Evolutionary conservation across 2,329 filamentous ascomycete species (phyloP).

Genomic region (Clonostachys rosea): DNA sequence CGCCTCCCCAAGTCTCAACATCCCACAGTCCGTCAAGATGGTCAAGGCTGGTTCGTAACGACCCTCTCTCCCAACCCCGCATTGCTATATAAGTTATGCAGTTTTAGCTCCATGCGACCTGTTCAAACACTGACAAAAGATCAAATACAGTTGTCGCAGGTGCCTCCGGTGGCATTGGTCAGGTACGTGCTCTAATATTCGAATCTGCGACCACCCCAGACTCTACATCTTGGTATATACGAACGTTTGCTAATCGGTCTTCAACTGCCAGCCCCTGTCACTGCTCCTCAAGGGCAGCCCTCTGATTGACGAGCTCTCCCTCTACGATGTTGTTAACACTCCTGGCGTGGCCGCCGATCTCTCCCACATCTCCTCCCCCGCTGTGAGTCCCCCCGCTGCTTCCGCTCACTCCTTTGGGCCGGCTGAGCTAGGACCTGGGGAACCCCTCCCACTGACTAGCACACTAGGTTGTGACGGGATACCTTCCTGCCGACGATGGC

Average conservation of each 20-base stretch:
- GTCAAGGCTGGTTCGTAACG: slow-evolving; percentile 54
- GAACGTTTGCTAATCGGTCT: neutral
- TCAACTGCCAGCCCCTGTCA: slow-evolving; percentile 70
- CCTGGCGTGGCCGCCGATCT: slow-evolving; percentile 94
- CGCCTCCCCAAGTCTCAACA: neutral
- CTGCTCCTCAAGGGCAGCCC: slow-evolving; percentile 91
- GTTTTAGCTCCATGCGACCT: slow-evolving; percentile 1
- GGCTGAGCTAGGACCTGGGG: neutral
- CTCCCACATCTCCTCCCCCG: slow-evolving; percentile 91
- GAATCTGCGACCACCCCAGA: neutral
- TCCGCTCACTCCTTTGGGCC: neutral
- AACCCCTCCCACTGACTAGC: slow-evolving; percentile 17
- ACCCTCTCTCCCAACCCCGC: slow-evolving; percentile 13
- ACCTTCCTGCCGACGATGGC: slow-evolving; percentile 80
- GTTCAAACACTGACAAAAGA: slow-evolving; percentile 5
- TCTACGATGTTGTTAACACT: slow-evolving; percentile 99
- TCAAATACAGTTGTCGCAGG: slow-evolving; percentile 72
- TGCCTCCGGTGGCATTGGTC: slow-evolving; percentile 96
- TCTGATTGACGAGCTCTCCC: slow-evolving; percentile 83
- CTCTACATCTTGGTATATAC: slow-evolving; percentile 2
- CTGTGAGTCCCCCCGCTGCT: slow-evolving; percentile 43
- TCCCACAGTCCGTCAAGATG: slow-evolving; percentile 32
- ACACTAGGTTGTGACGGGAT: slow-evolving; percentile 75
- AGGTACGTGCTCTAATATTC: slow-evolving; percentile 51
- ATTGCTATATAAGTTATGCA: slow-evolving; percentile 3